Conservation (phyloP, 805 yeast genomes). For the Candida ipomoeae region DNA sequence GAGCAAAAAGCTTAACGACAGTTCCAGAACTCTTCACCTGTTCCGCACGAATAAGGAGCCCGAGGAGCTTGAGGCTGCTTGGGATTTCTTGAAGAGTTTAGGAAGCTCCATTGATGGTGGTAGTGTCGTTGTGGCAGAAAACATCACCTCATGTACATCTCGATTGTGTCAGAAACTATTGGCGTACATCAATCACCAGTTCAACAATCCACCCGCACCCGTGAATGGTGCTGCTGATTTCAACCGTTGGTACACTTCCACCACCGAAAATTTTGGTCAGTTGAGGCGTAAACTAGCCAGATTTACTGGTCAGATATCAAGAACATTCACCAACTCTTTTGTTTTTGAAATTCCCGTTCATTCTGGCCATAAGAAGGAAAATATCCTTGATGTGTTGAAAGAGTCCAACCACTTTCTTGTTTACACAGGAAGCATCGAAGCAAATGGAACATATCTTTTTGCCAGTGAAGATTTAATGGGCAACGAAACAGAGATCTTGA, state of each 20-base stretch:
- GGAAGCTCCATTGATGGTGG: constrained; percentile 81
- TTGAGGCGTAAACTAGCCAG: constrained; percentile 79
- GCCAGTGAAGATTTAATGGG: constrained; percentile 59
- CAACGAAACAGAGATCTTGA: constrained; percentile 35
- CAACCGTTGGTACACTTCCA: constrained; percentile 61
- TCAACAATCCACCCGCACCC: constrained; percentile 50
- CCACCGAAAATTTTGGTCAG: constrained; percentile 68
- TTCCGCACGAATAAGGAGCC: constrained; percentile 88
- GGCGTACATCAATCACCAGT: constrained; percentile 68
- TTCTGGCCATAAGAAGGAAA: constrained; percentile 44
- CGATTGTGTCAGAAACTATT: constrained; percentile 66
- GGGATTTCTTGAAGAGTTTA: constrained; percentile 70
- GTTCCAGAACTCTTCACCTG: constrained; percentile 56
- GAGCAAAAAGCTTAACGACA: constrained; percentile 73
- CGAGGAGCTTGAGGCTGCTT: constrained; percentile 79
- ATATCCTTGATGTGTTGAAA: constrained; percentile 53
- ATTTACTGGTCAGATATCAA: constrained; percentile 62
- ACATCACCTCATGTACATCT: constrained; percentile 60
- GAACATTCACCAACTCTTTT: constrained; percentile 70
- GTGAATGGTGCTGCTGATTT: constrained; percentile 31
- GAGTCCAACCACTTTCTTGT: constrained; percentile 72
- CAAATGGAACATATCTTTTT: constrained; percentile 73
- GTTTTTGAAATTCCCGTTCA: constrained; percentile 47
- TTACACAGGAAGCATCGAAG: constrained; percentile 67
- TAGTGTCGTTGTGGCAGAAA: constrained; percentile 75